Evolutionary conservation across 208 protist species (phyloP), one percentile per base, ranked within the genome.

Genomic region (Naegleria lovaniensis): DNA sequence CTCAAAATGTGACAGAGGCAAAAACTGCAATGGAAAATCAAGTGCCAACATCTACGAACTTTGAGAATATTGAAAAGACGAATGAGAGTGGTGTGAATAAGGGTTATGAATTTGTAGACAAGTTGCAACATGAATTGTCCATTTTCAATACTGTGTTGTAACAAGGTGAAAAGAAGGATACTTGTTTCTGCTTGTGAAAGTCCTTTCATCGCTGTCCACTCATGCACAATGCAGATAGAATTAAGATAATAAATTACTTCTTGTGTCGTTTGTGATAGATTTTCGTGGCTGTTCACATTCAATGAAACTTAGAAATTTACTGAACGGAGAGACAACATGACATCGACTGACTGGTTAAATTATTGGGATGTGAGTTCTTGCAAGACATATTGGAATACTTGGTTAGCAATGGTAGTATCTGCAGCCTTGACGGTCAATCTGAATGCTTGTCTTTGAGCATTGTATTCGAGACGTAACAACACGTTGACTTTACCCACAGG

Each of bases 391-490:
- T 85, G n/a, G 39, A 48, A 48, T 19, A 85, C 83, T 85, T 85
- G 83, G 39, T 85, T 33, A 40, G 83, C 40, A 25, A 85, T n/a
- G 15, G n/a, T 33, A 6, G 33, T 4, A 39, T 89, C 85, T 40
- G 4, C 5, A 39, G n/a, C 41, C n/a, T 29, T 89, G 9, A 89
- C 48, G 1, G 85, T 89, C 5, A 89, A 41, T 89, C 85, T 89
- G 13, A n/a, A 89, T 29, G 51, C 85, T 89, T 67, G 48, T 25
- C 39, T 67, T 89, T 33, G 41, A 67, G 85, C n/a, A 29, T 89
- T 89, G 13, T 33, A 52, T 67, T 89, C 43, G 40, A 55, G 13
- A 67, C 85, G 85, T n/a, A 89, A 16, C 1, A 89, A 67, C n/a
- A 89, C 48, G 25, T 38, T 41, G 5, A 51, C 83, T 13, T 43